Conservation (phyloP, 2,329 filamentous ascomycete genomes). For the Exophiala calicioides region DNA sequence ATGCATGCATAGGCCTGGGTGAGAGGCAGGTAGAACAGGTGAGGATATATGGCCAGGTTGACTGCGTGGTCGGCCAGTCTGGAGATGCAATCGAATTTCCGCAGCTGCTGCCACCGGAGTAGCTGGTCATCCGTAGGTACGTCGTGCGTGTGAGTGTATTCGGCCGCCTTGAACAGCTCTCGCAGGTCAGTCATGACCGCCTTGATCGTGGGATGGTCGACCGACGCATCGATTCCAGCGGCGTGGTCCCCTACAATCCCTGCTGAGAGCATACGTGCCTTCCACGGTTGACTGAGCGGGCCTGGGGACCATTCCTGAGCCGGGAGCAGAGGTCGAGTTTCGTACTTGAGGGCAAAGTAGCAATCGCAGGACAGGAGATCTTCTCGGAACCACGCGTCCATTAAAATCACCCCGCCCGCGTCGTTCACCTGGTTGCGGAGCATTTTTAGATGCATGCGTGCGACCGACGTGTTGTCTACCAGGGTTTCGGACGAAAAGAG, state of each 20-base stretch:
- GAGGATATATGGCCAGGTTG: constrained; percentile 28
- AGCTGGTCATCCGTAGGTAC: constrained; percentile 27
- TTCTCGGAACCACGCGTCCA: constrained; percentile 30
- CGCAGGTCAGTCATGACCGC: constrained; percentile 25
- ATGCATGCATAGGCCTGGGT: constrained; percentile 23
- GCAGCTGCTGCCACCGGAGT: constrained; percentile 27
- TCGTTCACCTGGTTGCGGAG: constrained; percentile 28
- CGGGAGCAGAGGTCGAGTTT: constrained; percentile 28
- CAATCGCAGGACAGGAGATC: constrained; percentile 29
- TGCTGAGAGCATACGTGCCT: constrained; percentile 26
- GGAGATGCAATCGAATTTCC: constrained; percentile 30
- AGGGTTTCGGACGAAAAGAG: constrained; percentile 30
- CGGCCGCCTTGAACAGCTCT: constrained; percentile 27
- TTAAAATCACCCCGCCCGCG: constrained; percentile 27
- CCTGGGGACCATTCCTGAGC: constrained; percentile 28
- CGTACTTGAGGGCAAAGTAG: constrained; percentile 31
- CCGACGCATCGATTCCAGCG: constrained; percentile 22
- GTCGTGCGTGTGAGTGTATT: constrained; percentile 24
- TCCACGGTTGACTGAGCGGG: constrained; percentile 30
- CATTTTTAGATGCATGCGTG: constrained; percentile 31
- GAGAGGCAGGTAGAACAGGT: constrained; percentile 24
- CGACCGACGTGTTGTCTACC: constrained; percentile 29
- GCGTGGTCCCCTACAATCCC: constrained; percentile 29
- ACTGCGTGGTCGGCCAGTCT: constrained; percentile 28
- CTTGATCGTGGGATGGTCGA: constrained; percentile 27